These are phyloP conservation scores for Podaxis mareebaensis DNA, from an alignment of 768 basidiomycete species.

Conservation along the genomic window DNA sequence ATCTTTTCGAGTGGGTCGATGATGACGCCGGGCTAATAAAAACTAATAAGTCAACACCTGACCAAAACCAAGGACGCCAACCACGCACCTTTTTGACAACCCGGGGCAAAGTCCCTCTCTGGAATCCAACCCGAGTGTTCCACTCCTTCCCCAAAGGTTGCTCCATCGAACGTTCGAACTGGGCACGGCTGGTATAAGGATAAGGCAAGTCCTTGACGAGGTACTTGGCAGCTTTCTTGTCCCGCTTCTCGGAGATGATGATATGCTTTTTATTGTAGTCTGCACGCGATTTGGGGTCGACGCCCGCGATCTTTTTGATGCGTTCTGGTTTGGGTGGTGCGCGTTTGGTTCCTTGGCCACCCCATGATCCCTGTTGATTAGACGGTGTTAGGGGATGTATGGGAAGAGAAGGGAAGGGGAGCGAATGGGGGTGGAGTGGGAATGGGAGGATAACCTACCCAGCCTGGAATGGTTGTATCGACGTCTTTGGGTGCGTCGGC, in stretches of 20 bases:
- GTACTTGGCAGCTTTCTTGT: conserved; percentile 92
- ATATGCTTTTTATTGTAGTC: conserved; percentile 86
- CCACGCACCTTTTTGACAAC: conserved; percentile 81
- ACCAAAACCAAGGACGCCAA: neutral
- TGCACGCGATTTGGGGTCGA: conserved; percentile 76
- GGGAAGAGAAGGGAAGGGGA: neutral
- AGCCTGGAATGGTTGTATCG: conserved; percentile 91
- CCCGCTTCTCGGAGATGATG: conserved; percentile 94
- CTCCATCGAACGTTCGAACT: conserved; percentile 85
- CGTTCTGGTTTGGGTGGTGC: conserved; percentile 64
- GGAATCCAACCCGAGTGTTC: conserved; percentile 88
- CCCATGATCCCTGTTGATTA: conserved; percentile 83
- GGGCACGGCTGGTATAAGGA: conserved; percentile 91
- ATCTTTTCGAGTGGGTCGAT: conserved; percentile 68
- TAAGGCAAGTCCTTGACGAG: conserved; percentile 89
- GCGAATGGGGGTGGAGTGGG: neutral
- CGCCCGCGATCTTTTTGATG: conserved; percentile 80
- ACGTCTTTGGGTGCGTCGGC: conserved; percentile 85
- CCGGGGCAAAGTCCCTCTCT: conserved; percentile 79
- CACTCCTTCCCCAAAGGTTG: conserved; percentile 87
- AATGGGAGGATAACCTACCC: conserved; percentile 62
- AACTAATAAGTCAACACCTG: conserved; percentile 13
- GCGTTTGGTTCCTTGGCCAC: conserved; percentile 70
- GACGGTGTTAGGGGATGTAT: conserved; percentile 3
- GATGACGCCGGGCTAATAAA: conserved; percentile 60